These are phyloP conservation scores for Candolleomyces aberdarensis DNA, from an alignment of 768 basidiomycete species.

Conservation along the genomic window DNA sequence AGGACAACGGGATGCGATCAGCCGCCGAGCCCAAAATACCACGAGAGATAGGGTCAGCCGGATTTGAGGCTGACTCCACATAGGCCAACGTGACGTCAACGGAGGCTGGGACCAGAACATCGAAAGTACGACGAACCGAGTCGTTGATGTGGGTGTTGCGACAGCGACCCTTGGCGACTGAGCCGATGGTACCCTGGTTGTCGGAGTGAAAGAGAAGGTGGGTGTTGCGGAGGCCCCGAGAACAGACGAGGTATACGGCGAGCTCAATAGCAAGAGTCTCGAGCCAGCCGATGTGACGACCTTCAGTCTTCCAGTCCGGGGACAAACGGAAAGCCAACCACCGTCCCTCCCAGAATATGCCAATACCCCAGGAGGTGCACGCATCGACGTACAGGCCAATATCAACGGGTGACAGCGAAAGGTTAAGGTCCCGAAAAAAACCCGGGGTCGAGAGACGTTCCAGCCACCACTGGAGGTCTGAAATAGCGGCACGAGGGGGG, in stretches of 20 bases:
- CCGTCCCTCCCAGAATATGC: slow-evolving; percentile 16
- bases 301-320: slow-evolving; percentile 7
- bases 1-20: not conserved
- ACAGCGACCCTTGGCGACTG: slow-evolving; percentile 27
- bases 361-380: slow-evolving; percentile 6
- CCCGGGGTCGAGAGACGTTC: not conserved
- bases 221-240: slow-evolving; percentile 4
- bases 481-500: slow-evolving; percentile 16
- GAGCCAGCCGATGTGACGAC: slow-evolving; percentile 20
- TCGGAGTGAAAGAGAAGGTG: slow-evolving; percentile 27
- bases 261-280: slow-evolving; percentile 24
- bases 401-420: slow-evolving; percentile 10
- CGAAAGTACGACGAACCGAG: slow-evolving; percentile 19
- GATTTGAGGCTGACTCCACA: slow-evolving; percentile 3
- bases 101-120: slow-evolving; percentile 1
- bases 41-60: slow-evolving; percentile 8
- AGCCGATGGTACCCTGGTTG: slow-evolving; percentile 34
- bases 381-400: slow-evolving; percentile 27
- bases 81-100: slow-evolving; percentile 7
- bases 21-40: not conserved
- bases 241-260: slow-evolving; percentile 12
- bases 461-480: slow-evolving; percentile 30
- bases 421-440: slow-evolving; percentile 11
- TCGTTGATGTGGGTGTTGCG: slow-evolving; percentile 27
- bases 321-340: slow-evolving; percentile 27